These are phyloP conservation scores for Aphanomyces stellatus DNA, from an alignment of 352 stramenopile genomes.

Conservation along the genomic window DNA sequence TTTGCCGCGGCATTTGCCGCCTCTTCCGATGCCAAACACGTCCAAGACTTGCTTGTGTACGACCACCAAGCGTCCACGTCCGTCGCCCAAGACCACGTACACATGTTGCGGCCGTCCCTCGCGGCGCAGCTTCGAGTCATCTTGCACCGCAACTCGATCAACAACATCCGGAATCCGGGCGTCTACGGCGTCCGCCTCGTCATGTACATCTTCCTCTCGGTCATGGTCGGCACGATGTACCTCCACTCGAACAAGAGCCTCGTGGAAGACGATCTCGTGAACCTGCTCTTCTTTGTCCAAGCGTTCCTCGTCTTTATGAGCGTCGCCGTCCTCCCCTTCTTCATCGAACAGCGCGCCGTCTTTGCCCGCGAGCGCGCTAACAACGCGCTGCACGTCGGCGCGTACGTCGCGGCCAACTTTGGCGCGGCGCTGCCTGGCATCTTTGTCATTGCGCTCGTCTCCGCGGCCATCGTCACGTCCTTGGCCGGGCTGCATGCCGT, in stretches of 20 bases:
- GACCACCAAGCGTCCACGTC: neutral
- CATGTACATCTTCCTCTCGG: slow-evolving; percentile 61
- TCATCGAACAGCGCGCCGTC: slow-evolving; percentile 70
- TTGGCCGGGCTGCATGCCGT: slow-evolving; percentile 32
- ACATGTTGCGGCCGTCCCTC: slow-evolving; percentile 20
- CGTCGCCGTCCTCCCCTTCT: slow-evolving; percentile 77
- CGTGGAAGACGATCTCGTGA: slow-evolving; percentile 33
- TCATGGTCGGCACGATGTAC: slow-evolving; percentile 72
- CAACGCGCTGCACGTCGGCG: slow-evolving; percentile 38
- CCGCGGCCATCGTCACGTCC: slow-evolving; percentile 25
- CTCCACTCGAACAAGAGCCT: slow-evolving; percentile 33
- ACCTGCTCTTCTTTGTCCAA: slow-evolving; percentile 77
- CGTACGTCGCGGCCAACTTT: slow-evolving; percentile 48
- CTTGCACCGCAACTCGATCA: slow-evolving; percentile 46
- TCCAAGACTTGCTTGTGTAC: neutral
- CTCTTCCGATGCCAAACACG: slow-evolving; percentile 1
- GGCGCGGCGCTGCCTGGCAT: slow-evolving; percentile 40
- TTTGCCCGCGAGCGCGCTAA: slow-evolving; percentile 62
- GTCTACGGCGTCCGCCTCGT: slow-evolving; percentile 62
- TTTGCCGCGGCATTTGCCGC: slow-evolving; percentile 25
- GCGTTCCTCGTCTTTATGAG: slow-evolving; percentile 87
- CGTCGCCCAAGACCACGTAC: neutral
- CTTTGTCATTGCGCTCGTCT: slow-evolving; percentile 36
- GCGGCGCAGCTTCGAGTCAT: slow-evolving; percentile 36
- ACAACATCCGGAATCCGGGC: slow-evolving; percentile 56